These are phyloP conservation scores for Theileria sp. DNA, from an alignment of 169 alveolate species.

Conservation along the genomic window DNA sequence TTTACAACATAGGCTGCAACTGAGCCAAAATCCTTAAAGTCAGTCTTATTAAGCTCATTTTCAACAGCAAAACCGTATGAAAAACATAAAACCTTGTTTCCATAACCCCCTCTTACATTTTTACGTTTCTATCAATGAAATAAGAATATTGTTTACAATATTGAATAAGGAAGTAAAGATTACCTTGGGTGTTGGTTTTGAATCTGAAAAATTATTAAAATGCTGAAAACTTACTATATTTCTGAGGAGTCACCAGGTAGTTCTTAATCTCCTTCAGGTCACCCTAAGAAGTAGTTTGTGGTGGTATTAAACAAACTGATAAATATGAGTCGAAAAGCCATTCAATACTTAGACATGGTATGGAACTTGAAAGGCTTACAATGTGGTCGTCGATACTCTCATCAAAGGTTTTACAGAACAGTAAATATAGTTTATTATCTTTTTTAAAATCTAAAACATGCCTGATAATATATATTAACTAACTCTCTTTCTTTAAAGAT, in stretches of 20 bases:
- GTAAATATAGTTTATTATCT: constrained; percentile 25
- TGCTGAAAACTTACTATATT: neutral
- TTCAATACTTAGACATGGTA: constrained; percentile 44
- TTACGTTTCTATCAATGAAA: constrained; percentile 6
- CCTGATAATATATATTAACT: neutral
- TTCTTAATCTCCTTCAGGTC: constrained; percentile 52
- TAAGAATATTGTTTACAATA: neutral
- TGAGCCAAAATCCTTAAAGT: constrained; percentile 21
- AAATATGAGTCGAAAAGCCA: constrained; percentile 47
- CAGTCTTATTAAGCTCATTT: constrained; percentile 23
- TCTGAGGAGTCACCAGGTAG: constrained; percentile 33
- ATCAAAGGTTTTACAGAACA: constrained; percentile 38
- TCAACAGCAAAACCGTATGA: constrained; percentile 58
- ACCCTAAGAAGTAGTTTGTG: constrained; percentile 21
- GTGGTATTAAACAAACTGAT: neutral
- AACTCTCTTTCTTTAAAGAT: neutral
- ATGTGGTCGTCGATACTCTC: constrained; percentile 24
- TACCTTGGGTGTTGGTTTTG: neutral
- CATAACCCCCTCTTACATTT: neutral
- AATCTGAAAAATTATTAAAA: neutral
- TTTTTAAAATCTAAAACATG: neutral
- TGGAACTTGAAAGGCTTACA: constrained; percentile 13
- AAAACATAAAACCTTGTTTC: constrained; percentile 32
- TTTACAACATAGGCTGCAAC: constrained; percentile 40
- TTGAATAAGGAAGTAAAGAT: neutral